Base-by-base conservation (phyloP, 345 rosid species). In the Eucalyptus erythrocorys region DNA sequence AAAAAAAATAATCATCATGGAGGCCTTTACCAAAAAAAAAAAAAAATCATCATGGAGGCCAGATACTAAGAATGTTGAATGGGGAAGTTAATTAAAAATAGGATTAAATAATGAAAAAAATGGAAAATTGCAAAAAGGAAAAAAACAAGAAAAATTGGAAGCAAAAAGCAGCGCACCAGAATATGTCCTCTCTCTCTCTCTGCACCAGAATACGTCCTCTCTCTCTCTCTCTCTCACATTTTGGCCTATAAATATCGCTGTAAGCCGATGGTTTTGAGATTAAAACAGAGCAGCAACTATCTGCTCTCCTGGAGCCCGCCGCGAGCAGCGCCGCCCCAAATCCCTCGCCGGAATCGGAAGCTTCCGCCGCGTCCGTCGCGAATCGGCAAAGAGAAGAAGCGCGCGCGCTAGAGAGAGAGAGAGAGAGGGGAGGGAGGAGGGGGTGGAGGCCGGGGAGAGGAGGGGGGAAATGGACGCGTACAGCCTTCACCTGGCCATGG, bases 401-500 rank as follows among this genome's bases (percentile, higher is more conserved):
- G 76, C 10, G 42, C 19, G n/a, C n/a, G n/a, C n/a, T n/a, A 68
- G 50, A 7, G 49, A 71, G 79, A 53, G 87, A 32, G 59, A 81
- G 26, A 6, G 42, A 51, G 66, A 22, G n/a, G 53, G 30, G 24
- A 27, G 4, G 16, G 15, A 11, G 1, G 87, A 34, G 13, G 71
- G 61, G 17, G 88, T 27, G 68, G 7, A 30, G 45, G 45, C 26
- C n/a, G 24, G 47, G 47, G 4, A 17, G 88, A 30, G 88, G 48
- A 11, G 81, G 32, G 37, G 87, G 89, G 32, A 13, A 32, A 97
- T 98, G 99, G 99, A 98, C n/a, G 86, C 96, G 13, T 93, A 95
- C 90, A 61, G 97, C 85, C 85, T 94, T 86, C 99, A 97, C 89
- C 94, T 98, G 30, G 99, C 99, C 90, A 94, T 97, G 92, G 99